phyloP scores from a whole-genome alignment of 768 basidiomycete genomes.

The Candolleomyces aberdarensis region DNA sequence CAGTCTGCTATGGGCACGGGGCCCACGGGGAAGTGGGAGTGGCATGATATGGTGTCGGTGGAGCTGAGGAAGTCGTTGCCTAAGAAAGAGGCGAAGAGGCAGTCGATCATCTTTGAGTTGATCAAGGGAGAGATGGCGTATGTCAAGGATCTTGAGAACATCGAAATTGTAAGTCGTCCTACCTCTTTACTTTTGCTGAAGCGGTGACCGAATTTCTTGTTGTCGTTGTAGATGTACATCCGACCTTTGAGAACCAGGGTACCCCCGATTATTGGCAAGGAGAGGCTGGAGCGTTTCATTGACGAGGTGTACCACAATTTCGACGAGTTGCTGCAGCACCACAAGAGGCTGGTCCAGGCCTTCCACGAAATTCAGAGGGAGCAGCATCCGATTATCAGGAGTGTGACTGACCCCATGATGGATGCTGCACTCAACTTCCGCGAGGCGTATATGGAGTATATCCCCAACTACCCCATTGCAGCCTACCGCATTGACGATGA shows the following conservation, averaged over 20 bases:
- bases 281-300: slow-evolving; percentile 74
- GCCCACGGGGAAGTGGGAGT: slow-evolving; percentile 77
- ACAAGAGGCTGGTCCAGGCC: slow-evolving; percentile 71
- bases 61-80: slow-evolving; percentile 42
- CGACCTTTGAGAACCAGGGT: slow-evolving; percentile 68
- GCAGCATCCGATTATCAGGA: slow-evolving; percentile 76
- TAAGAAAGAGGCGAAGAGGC: slow-evolving; percentile 39
- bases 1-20: slow-evolving; percentile 87
- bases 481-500: slow-evolving; percentile 87
- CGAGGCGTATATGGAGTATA: slow-evolving; percentile 89
- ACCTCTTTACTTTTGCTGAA: not conserved
- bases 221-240: slow-evolving; percentile 67
- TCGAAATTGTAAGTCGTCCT: slow-evolving; percentile 60
- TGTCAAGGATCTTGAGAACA: slow-evolving; percentile 89
- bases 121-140: slow-evolving; percentile 97
- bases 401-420: slow-evolving; percentile 81
- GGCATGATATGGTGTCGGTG: slow-evolving; percentile 80
- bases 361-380: slow-evolving; percentile 87
- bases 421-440: slow-evolving; percentile 91
- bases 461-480: slow-evolving; percentile 90
- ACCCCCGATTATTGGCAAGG: slow-evolving; percentile 69
- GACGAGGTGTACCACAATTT: slow-evolving; percentile 89
- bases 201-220: not conserved
- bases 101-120: slow-evolving; percentile 92
- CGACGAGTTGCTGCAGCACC: slow-evolving; percentile 70